Percentiles rank a stretch among this genome's conserved stretches.
phyloP scores from a whole-genome alignment of 441 rosid species.

The Euphorbia celastroides region DNA sequence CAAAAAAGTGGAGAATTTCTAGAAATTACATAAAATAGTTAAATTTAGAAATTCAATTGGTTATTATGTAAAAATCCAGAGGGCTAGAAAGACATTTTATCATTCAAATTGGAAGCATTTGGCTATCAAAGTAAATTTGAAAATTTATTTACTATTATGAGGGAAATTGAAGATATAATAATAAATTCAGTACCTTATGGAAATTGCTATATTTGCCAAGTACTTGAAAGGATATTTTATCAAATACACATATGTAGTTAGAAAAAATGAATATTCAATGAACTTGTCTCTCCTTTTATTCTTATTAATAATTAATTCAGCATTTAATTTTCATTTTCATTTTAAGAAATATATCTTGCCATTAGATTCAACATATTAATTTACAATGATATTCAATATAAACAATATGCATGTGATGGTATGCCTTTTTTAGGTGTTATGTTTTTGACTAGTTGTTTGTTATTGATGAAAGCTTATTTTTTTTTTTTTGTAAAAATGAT shows the following conservation, averaged over 20 bases:
- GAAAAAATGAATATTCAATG: background rate
- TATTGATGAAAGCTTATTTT: no score
- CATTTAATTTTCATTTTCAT: background rate
- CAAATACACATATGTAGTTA: background rate
- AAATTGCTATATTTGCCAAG: background rate
- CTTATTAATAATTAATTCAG: background rate
- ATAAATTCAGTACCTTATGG: background rate
- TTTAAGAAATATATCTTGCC: slow-evolving; percentile 14
- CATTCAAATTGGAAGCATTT: background rate
- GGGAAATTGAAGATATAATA: slow-evolving; percentile 1
- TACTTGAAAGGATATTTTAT: background rate
- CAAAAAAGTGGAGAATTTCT: no score
- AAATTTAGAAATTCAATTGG: background rate
- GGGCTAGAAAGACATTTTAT: background rate
- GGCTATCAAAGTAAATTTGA: background rate
- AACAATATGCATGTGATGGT: background rate
- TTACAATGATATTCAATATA: background rate
- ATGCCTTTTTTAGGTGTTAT: background rate
- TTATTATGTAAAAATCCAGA: background rate
- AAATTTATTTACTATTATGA: background rate
- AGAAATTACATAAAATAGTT: no score
- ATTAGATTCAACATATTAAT: background rate
- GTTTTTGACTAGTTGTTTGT: no score
- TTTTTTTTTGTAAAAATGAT: no score
- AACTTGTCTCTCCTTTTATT: background rate